Base-by-base conservation (phyloP, 768 basidiomycete genomes). In the Lactarius indigo region DNA sequence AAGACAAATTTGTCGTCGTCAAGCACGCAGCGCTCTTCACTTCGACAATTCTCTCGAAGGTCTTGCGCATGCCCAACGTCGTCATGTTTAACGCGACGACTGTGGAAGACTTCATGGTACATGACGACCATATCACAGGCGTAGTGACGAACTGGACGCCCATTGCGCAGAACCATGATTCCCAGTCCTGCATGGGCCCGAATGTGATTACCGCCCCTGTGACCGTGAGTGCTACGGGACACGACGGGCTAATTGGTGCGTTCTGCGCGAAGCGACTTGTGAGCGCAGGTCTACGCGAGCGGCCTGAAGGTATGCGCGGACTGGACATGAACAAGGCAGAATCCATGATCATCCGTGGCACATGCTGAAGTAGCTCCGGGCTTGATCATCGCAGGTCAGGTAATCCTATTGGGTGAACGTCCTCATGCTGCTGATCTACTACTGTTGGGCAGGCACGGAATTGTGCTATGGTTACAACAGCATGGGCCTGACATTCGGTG, bases 1-100 rank as follows among this genome's bases (percentile, higher is more conserved):
- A 91, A 74, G 90, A 89, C 63, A 68, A 81, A 33, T 91, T 87
- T 73, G 89, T 91, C 68, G 86, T 93, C 68, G 90, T 93, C 70
- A 90, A 90, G 74, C 90, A 92, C 70, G 89, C 90, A 1, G 90
- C 90, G 0, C 79, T 92, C 67, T 92, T 92, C 81, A 93, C 90
- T 2, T 86, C 89, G 17, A 91, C 90, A 1, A 75, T 91, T 56
- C 79, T 93, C 42, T 87, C 88, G 64, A 84, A 84, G 57, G 88
- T 90, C 63, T 84, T 91, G 66, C 81, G 86, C 15, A 77, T 87
- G 70, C 86, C 87, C 18, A 91, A 91, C 70, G 87, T 91, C 59
- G 84, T 87, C 37, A 76, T 90, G 76, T 84, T 91, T 81, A 91
- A 91, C 76, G 88, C 88, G 30, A 92, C 90, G 3, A 86, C 89